Evolutionary conservation across 306 rosid genomes (phyloP), one percentile per base, ranked within the genome.

Genomic region (Castanea crenata): DNA sequence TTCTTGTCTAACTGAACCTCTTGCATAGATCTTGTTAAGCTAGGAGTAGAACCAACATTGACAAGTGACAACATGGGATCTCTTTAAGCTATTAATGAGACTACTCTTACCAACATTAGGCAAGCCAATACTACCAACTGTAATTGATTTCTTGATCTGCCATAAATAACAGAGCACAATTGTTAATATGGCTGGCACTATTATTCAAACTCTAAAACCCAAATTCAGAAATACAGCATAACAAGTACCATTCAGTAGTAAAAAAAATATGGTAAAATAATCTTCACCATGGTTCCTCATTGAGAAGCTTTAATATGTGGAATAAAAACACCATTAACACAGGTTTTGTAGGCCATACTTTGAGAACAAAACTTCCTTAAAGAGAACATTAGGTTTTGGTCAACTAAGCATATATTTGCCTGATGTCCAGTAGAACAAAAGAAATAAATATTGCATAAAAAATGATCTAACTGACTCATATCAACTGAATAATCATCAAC

Each of bases 51-150:
- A 86, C 97, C 97, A 75, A 94, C 98, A 38, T 90, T 88, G 85
- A 84, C 38, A 34, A 34, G 6, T 35, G 41, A 35, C 94, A 61
- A 82, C 96, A 75, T 87, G 97, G 75, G 77, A 77, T 85, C 98
- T 83, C 83, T 89, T 92, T 83, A 94, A 80, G 71, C 99, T 93
- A 70, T 93, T 96, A 16, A 96, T 93, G 61, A 96, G 94, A 80
- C 99, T 96, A 79, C 99, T 91, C 84, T 96, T 96, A 35, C 99
- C 99, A 75, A 96, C 98, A 86, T 96, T 96, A n/a, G 99, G 99
- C 69, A 96, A 80, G 70, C 96, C 98, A 76, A 96, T 84, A 68
- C 93, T 76, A 74, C 99, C 99, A 59, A 96, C 97, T 3, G 99
- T 96, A 63, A 91, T 96, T 20, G 98, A 90, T 86, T 84, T 91